Conservation (phyloP, 176 grass and related monocot genomes). For the Ensete glaucum region DNA sequence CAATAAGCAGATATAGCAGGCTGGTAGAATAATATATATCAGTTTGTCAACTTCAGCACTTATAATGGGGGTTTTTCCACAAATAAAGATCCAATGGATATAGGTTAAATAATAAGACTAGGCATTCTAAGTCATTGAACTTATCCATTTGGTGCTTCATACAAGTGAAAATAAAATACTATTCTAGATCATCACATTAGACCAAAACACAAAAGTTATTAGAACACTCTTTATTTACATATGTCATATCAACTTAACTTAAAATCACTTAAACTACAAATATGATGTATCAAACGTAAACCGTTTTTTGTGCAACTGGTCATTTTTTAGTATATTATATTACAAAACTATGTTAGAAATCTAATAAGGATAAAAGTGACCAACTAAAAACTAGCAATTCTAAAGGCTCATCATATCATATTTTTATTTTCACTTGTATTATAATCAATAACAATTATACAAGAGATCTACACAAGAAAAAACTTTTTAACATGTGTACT, state of each 20-base stretch:
- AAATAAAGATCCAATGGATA: too few species aligned
- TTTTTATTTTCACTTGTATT: not conserved
- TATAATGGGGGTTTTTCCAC: too few species aligned
- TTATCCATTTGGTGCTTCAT: too few species aligned
- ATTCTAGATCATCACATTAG: too few species aligned
- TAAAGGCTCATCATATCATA: not conserved
- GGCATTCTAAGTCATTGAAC: too few species aligned
- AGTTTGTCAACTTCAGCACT: too few species aligned
- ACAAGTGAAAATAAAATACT: too few species aligned
- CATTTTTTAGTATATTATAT: not conserved
- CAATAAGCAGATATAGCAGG: too few species aligned
- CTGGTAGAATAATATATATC: too few species aligned
- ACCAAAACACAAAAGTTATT: not conserved
- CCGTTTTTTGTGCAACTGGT: not conserved
- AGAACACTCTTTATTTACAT: not conserved
- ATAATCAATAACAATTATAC: not conserved
- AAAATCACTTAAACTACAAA: not conserved
- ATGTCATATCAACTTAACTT: not conserved
- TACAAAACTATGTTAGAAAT: not conserved
- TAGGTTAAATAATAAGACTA: too few species aligned
- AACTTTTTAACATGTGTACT: too few species aligned
- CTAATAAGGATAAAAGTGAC: not conserved
- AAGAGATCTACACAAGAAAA: not conserved
- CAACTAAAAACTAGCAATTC: not conserved
- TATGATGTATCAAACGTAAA: not conserved